Evolutionary conservation across 83 land plant genomes (phyloP).

Genomic region (Thuja plicata): DNA sequence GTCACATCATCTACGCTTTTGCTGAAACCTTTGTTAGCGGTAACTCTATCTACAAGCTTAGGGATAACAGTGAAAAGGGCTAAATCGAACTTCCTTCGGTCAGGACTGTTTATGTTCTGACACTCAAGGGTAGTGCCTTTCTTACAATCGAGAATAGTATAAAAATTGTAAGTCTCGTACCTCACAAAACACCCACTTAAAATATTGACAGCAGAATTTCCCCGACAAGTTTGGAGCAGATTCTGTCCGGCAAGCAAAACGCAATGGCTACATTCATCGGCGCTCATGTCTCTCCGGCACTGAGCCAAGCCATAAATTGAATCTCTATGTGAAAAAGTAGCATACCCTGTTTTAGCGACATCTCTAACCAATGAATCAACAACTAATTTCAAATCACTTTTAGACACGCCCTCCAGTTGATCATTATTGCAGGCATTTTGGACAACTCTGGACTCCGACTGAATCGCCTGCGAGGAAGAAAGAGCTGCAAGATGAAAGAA

Average conservation of each 20-base stretch:
- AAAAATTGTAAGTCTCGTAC: constrained; percentile 13
- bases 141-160: no score
- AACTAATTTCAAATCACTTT: no score
- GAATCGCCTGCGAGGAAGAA: no score
- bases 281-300: constrained; percentile 22
- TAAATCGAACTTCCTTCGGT: constrained; percentile 24
- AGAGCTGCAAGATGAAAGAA: no score
- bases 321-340: no score
- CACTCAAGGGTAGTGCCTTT: constrained; percentile 11
- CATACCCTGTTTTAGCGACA: no score
- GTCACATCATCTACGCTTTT: constrained; percentile 29
- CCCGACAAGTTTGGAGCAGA: constrained; percentile 11
- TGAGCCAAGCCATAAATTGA: constrained; percentile 21
- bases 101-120: constrained; percentile 21
- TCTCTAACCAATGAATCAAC: no score
- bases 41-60: background rate
- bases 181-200: constrained; percentile 21
- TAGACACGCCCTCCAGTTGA: no score
- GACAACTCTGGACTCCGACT: no score
- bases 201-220: background rate
- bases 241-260: constrained; percentile 13
- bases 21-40: constrained; percentile 9
- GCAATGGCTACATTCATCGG: constrained; percentile 16
- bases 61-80: background rate
- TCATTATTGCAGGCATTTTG: no score